These are phyloP conservation scores for Aurifilum marmelostoma DNA, from an alignment of 2,329 filamentous ascomycete genomes.

Conservation along the genomic window DNA sequence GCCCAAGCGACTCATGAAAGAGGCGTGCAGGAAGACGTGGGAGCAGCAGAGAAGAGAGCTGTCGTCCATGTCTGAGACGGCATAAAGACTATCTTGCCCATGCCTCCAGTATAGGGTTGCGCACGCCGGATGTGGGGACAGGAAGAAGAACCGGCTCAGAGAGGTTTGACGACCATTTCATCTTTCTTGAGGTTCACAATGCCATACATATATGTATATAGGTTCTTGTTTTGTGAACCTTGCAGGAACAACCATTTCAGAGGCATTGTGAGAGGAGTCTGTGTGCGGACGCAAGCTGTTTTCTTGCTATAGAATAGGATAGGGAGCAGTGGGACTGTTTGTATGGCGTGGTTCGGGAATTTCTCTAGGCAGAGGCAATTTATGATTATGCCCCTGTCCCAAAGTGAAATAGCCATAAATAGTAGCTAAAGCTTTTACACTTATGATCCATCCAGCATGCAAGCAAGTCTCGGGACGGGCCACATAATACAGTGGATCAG, in stretches of 20 bases:
- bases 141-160: neutral
- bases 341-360: too few relatives aligned
- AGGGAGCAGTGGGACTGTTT: too few relatives aligned
- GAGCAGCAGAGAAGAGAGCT: slow-evolving; percentile 40
- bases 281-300: too few relatives aligned
- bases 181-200: neutral
- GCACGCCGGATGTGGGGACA: neutral
- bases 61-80: slow-evolving; percentile 22
- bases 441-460: too few relatives aligned
- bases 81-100: neutral
- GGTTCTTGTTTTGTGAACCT: neutral
- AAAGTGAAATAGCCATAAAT: too few relatives aligned
- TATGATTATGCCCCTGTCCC: too few relatives aligned
- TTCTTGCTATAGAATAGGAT: too few relatives aligned
- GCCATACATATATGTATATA: neutral
- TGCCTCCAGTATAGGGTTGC: too few relatives aligned
- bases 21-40: slow-evolving; percentile 53
- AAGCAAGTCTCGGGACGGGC: too few relatives aligned
- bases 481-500: too few relatives aligned
- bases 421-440: too few relatives aligned
- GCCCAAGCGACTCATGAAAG: slow-evolving; percentile 69
- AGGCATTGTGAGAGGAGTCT: neutral
- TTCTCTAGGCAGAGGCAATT: too few relatives aligned
- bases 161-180: neutral
- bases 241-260: neutral